These are phyloP conservation scores for Cubamyces sp. DNA, from an alignment of 768 basidiomycete genomes.

Conservation along the genomic window DNA sequence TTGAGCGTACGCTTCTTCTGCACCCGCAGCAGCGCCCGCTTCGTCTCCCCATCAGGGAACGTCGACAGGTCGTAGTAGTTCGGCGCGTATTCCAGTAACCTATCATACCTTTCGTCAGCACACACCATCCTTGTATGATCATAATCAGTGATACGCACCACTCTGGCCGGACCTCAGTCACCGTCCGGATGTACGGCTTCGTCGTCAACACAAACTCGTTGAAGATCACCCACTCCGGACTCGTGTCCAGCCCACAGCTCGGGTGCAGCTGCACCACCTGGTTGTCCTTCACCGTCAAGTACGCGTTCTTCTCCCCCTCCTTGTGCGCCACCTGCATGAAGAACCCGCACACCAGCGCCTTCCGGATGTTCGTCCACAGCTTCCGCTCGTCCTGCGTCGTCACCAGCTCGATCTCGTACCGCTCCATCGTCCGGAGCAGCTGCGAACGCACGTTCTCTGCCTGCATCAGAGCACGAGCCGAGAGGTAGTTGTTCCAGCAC, in stretches of 20 bases:
- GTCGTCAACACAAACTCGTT: conserved; percentile 96
- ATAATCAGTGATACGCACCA: conserved; percentile 58
- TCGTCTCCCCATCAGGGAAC: conserved; percentile 32
- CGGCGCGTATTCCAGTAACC: conserved; percentile 59
- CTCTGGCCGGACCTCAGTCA: conserved; percentile 83
- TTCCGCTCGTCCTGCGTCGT: conserved; percentile 57
- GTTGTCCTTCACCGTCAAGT: conserved; percentile 93
- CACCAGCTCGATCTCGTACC: conserved; percentile 77
- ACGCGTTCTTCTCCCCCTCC: conserved; percentile 79
- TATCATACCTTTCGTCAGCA: conserved; percentile 29
- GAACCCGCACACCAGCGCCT: conserved; percentile 88
- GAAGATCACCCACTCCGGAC: conserved; percentile 92
- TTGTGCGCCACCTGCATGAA: conserved; percentile 99
- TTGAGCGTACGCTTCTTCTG: conserved; percentile 28
- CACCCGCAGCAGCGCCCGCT: conserved; percentile 29
- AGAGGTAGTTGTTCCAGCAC: conserved; percentile 91
- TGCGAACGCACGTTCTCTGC: conserved; percentile 95
- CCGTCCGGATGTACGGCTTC: conserved; percentile 86
- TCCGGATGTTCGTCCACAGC: conserved; percentile 74
- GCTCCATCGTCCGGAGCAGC: conserved; percentile 89
- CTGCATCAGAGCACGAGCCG: conserved; percentile 78
- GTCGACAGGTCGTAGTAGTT: conserved; percentile 25
- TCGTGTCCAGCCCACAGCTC: conserved; percentile 82
- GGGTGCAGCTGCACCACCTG: conserved; percentile 75
- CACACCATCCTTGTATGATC: neutral